Base-by-base conservation (phyloP, 2,329 filamentous ascomycete species). In the Pestalotiopsis sp. region DNA sequence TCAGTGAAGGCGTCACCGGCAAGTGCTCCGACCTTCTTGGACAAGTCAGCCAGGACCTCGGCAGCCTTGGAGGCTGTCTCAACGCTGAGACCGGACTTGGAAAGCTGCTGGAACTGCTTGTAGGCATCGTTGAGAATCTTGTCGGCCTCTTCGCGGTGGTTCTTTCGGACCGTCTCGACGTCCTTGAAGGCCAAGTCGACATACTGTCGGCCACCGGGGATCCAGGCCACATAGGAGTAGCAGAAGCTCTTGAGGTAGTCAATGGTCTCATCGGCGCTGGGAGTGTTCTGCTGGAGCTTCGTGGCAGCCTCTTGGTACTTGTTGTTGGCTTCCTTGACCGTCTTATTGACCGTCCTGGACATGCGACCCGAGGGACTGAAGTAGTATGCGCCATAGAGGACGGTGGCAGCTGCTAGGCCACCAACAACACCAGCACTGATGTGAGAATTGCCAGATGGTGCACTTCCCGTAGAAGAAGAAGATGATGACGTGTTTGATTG, bases 151-250 rank as follows among this genome's bases (percentile, higher is more conserved):
- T 91, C 85, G 60, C 86, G 84, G 78, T 94, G 91, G 75, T 91
- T 91, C 71, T 87, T 80, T 59, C 89, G 87, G 38, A 94, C 84
- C 39, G 85, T 87, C 63, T 94, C 92, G 58, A 93, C 82, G 73
- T 94, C 92, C 27, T 91, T 83, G 79, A 94, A 95, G 0, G 87
- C 88, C 1, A 84, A 80, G 75, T 94, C 91, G 62, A 94, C 87
- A 73, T 92, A 93, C 61, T 84, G 80, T 38, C 87, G 86, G 2
- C 90, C 92, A 13, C 92, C 92, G 0, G 92, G 92, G 38, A 95
- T 87, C 84, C 91, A 93, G 2, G 82, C 83, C 2, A 91, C 90
- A 75, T 94, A 94, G 27, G 89, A 89, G 76, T 88, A 89, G 36
- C 89, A 88, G 13, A 90, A 89, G 68, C 89, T 82, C 74, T 89